Base-by-base conservation (phyloP, 2,329 filamentous ascomycete genomes). In the Ophiosphaerella herpotricha region DNA sequence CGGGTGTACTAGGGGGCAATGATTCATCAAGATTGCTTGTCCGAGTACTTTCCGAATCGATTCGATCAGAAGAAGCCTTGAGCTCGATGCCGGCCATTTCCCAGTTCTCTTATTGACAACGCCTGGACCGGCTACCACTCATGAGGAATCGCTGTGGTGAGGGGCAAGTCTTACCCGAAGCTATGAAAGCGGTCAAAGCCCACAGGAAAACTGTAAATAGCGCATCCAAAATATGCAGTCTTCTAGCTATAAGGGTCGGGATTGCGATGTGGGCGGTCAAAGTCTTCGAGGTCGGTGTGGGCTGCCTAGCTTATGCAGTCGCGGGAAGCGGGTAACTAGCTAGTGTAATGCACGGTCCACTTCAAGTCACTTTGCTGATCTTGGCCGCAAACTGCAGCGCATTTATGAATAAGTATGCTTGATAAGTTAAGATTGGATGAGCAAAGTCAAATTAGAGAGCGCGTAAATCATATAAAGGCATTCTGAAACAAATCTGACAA, bases 91-190 rank as follows among this genome's bases (percentile, higher is more conserved):
- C 46, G 51, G 52, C 62, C 62, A 65, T 65, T 51, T 57, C 60
- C 55, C 48, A 42, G 46, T 37, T 39, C 38, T 44, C 39, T 33
- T 46, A 46, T 48, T 42, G 36, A 39, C 43, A 50, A 52, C 48
- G 35, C 45, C 52, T 46, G 48, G 45, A 48, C 50, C 54, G 51
- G 50, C 55, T 55, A 45, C 50, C 48, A 47, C 39, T 50, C 43
- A 34, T 41, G 32, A 32, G 38, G 45, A 47, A 50, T 38, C 31
- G 53, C 48, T 51, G 53, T 52, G 47, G 51, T 58, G 45, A 49
- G 54, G 55, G 54, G 50, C 54, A 44, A 60, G 54, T 63, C 60
- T 63, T 65, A 63, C 59, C 62, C 54, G 38, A 47, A 46, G 43
- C 54, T 41, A 54, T 54, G 37, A 47, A 56, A 59, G 59, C 59